phyloP scores from a whole-genome alignment of 352 stramenopile species.

The Globisporangium rhizosaccharum region DNA sequence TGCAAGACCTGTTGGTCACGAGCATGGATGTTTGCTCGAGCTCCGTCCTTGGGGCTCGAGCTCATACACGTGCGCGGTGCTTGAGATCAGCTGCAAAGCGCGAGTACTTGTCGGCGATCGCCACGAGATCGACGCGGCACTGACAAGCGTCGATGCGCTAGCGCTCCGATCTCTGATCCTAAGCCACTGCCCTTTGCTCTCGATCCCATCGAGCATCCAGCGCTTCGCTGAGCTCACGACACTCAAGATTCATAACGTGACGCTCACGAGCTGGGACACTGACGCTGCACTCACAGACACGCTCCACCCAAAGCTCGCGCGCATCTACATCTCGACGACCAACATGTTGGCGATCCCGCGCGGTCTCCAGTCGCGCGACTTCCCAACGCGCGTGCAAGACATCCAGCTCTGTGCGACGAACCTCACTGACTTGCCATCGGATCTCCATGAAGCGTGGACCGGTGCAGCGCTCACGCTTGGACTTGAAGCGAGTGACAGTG shows the following conservation, averaged over 20 bases:
- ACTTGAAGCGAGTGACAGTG: conserved; percentile 5
- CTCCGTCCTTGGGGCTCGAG: conserved; percentile 2
- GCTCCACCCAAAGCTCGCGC: conserved; percentile 4
- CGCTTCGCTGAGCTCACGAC: background rate
- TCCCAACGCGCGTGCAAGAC: conserved; percentile 1
- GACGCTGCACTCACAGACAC: conserved; percentile 9
- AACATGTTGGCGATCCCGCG: conserved; percentile 11
- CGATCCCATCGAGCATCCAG: conserved; percentile 2
- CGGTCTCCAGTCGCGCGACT: conserved; percentile 1
- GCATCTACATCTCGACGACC: conserved; percentile 4
- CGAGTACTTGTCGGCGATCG: background rate
- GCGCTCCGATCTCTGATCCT: conserved; percentile 7
- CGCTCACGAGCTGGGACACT: conserved; percentile 2
- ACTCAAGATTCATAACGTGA: conserved; percentile 13
- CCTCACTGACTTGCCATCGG: conserved; percentile 2
- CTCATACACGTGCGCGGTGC: conserved; percentile 6
- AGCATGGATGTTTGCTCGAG: conserved; percentile 7
- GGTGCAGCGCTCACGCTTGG: background rate
- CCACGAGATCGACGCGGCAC: background rate
- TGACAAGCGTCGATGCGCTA: background rate
- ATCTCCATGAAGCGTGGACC: conserved; percentile 7
- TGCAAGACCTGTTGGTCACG: background rate
- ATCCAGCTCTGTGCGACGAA: conserved; percentile 12
- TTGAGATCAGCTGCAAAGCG: conserved; percentile 10
- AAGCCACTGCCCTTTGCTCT: conserved; percentile 5